Base-by-base conservation (phyloP, 1,284 basidiomycete genomes). In the Ganoderma sp. region DNA sequence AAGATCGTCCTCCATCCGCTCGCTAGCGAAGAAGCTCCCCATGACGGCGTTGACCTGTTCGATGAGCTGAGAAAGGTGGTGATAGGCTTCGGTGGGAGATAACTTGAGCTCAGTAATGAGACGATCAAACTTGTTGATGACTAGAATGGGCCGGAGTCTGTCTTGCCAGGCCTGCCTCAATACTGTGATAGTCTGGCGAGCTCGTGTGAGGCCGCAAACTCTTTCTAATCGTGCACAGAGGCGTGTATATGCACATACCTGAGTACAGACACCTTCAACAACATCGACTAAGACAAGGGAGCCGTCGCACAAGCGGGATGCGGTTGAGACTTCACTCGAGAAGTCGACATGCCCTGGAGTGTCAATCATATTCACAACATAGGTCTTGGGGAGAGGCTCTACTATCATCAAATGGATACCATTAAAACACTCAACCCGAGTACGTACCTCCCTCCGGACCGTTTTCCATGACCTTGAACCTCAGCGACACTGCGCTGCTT, bases 291-390 rank as follows among this genome's bases (percentile, higher is more conserved):
- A 84, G 39, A 99, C 93, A 8, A 99, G 85, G 6, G 97, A 96
- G 32, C 98, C 98, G 78, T 99, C 98, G 76, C 96, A 98, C 37
- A 99, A 79, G 58, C 97, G 85, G 10, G 95, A 94, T 12, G 97
- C 96, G 1, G 95, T 95, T 0, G 97, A 98, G 0, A 99, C 98
- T 78, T 99, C 98, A 67, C 91, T 95, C 0, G 96, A 97, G 74
- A 99, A 99, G 81, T 99, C 98, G 54, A 99, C 97, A 81, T 99
- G 98, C 2, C 98, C 98, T 3, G 98, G 98, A 0, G 98, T 99
- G 80, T 99, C 98, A 75, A 99, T 97, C 85, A 99, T 92, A 79
- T 99, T 99, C 73, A 97, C 87, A 65, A 90, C 86, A 79, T 92
- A 97, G 25, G 87, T 90, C 79, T 85, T 88, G 66, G 83, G 79